Base-by-base conservation (phyloP, 768 basidiomycete species). In the Tricholoma furcatifolium region DNA sequence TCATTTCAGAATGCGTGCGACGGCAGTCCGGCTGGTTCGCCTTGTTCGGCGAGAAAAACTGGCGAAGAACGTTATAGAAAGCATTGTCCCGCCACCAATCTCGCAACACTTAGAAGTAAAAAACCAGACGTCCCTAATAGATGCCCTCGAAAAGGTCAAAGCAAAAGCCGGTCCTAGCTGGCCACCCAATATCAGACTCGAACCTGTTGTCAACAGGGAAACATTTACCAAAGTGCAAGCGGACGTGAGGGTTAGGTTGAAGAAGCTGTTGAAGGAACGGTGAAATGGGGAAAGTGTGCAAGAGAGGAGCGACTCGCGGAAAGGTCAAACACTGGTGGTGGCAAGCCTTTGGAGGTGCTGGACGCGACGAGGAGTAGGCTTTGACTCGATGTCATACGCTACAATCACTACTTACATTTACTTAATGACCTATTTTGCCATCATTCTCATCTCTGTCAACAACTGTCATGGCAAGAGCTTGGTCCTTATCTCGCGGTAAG, bases 181-280 rank as follows among this genome's bases (percentile, higher is more conserved):
- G 76, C 77, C 77, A 6, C 49, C 57, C n/a, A 79, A 79, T 60
- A 68, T 79, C 45, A 69, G 76, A 27, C 66, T 79, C 38, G 77
- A 79, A 56, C 74, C 70, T 10, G 68, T 71, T 42, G 61, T 77
- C 24, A 76, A 72, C 63, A 75, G 70, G 58, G 65, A 68, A 35
- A 66, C 59, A 15, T 73, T 75, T 44, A 70, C 67, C 47, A 64
- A 60, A 36, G 74, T 77, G 15, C 64, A 69, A 45, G 68, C 73
- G 2, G 69, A 70, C 41, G 59, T 75, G 14, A 66, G 75, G 56
- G 67, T 64, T 2, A 60, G 64, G 35, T 53, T 76, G 58, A 76
- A 73, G 64, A 73, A 64, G 41, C 58, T 77, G 65, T 65, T 76
- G 61, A 74, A 71, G 66, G 77, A 79, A 63, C 65, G 69, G 61